These are phyloP conservation scores for Mariannaea elegans DNA, from an alignment of 2,329 filamentous ascomycete genomes.

Conservation along the genomic window DNA sequence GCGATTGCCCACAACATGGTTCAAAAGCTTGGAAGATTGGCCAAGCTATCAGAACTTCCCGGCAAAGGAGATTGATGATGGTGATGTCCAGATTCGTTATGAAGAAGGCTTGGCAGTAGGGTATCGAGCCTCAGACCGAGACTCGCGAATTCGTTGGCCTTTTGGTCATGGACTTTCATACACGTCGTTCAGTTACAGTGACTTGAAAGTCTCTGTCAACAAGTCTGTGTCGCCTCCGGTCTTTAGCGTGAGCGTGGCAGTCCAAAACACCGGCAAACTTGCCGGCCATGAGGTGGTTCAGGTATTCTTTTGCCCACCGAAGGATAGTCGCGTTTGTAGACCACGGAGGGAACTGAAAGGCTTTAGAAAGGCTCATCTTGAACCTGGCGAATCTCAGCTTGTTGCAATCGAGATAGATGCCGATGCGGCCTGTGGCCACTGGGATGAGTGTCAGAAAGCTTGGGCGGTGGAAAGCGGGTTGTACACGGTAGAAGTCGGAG, in stretches of 20 bases:
- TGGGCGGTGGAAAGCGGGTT: constrained; percentile 21
- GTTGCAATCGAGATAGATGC: constrained; percentile 14
- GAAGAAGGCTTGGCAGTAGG: constrained; percentile 24
- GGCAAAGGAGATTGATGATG: not conserved
- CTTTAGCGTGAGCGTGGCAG: not conserved
- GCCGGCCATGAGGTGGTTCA: constrained; percentile 26
- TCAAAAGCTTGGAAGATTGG: constrained; percentile 24
- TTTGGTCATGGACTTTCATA: constrained; percentile 29
- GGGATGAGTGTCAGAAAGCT: constrained; percentile 5
- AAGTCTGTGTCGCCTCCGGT: not conserved
- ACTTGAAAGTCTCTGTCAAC: constrained; percentile 12
- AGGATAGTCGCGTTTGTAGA: constrained; percentile 16
- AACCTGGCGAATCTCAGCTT: not conserved
- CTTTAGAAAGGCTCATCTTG: constrained; percentile 14
- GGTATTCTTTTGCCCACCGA: not conserved
- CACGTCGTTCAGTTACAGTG: constrained; percentile 19
- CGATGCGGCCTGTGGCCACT: not conserved
- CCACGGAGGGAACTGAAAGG: constrained; percentile 24
- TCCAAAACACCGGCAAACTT: constrained; percentile 12
- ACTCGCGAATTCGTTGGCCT: not conserved
- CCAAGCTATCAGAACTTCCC: constrained; percentile 25
- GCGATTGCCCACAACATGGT: constrained; percentile 25
- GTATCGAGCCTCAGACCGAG: constrained; percentile 9
- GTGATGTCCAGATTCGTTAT: constrained; percentile 14
- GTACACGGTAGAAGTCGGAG: constrained; percentile 5